Percentiles rank a stretch among this genome's conserved stretches.
These are phyloP conservation scores for Ophiostoma sp. DNA, from an alignment of 2,329 filamentous ascomycete genomes.

Conservation along the genomic window DNA sequence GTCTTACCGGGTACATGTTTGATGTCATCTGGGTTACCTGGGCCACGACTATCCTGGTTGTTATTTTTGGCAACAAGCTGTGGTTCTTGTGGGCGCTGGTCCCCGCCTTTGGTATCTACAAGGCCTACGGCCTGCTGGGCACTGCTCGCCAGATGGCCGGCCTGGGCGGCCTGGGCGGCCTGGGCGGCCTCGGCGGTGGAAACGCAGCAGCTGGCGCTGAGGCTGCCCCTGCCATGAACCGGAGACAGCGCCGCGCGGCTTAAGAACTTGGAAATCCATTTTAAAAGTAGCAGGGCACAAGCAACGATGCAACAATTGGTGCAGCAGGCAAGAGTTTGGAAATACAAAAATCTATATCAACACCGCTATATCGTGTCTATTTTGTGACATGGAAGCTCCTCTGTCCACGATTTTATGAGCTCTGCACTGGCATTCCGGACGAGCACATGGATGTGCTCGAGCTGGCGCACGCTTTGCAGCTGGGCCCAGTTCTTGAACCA, in stretches of 20 bases:
- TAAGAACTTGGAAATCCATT: conserved; percentile 29
- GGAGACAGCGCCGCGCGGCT: conserved; percentile 51
- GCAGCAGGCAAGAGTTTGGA: background rate
- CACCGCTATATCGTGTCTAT: background rate
- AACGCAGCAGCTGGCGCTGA: conserved; percentile 31
- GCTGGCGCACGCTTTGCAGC: conserved; percentile 77
- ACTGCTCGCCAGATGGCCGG: conserved; percentile 51
- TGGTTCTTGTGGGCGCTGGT: conserved; percentile 53
- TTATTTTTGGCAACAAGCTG: conserved; percentile 73
- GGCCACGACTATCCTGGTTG: conserved; percentile 65
- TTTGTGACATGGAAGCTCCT: conserved; percentile 38
- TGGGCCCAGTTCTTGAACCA: conserved; percentile 97
- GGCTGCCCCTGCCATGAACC: conserved; percentile 42
- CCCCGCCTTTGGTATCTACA: conserved; percentile 52
- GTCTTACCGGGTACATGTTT: conserved; percentile 97
- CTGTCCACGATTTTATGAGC: conserved; percentile 51
- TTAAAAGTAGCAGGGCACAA: background rate
- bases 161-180: conserved; percentile 35
- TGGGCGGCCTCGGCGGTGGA: conserved; percentile 39
- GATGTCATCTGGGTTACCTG: conserved; percentile 95
- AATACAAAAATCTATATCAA: background rate
- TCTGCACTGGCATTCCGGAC: conserved; percentile 51
- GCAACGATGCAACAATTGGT: background rate
- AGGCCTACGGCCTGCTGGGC: conserved; percentile 50
- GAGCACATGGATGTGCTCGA: conserved; percentile 86